Conservation (phyloP, 2,329 filamentous ascomycete genomes). For the Diaporthe citriasiana region DNA sequence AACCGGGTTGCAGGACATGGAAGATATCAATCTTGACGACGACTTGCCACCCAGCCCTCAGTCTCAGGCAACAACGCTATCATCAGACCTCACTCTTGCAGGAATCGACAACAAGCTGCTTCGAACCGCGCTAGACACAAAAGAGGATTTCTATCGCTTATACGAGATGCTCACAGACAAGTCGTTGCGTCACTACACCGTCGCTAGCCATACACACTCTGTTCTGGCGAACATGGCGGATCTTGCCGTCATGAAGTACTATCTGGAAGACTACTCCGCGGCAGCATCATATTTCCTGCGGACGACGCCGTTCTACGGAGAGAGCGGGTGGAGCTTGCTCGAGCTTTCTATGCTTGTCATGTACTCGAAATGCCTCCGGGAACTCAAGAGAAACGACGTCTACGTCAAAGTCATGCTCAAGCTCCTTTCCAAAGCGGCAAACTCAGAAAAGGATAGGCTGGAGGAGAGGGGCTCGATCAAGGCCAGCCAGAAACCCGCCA, state of each 20-base stretch:
- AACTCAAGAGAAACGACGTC: conserved; percentile 82
- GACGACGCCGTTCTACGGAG: conserved; percentile 83
- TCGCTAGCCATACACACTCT: conserved; percentile 83
- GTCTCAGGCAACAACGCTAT: conserved; percentile 43
- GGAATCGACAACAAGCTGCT: conserved; percentile 72
- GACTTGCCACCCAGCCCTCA: conserved; percentile 51
- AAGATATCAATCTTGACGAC: conserved; percentile 70
- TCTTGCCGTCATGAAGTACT: conserved; percentile 86
- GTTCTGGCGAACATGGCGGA: conserved; percentile 85
- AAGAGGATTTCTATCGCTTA: conserved; percentile 74
- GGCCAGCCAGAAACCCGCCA: conserved; percentile 44
- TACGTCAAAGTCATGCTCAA: conserved; percentile 83
- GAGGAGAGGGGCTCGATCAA: conserved; percentile 55
- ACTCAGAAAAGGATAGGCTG: conserved; percentile 65
- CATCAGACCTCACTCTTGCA: conserved; percentile 49
- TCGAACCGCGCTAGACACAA: conserved; percentile 71
- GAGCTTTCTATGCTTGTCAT: conserved; percentile 89
- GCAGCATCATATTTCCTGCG: conserved; percentile 85
- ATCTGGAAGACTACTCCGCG: conserved; percentile 78
- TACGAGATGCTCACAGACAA: conserved; percentile 87
- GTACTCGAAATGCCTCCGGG: conserved; percentile 85
- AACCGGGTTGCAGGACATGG: conserved; percentile 62
- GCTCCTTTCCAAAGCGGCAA: conserved; percentile 77
- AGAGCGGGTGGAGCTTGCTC: conserved; percentile 82
- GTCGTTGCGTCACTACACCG: conserved; percentile 84